Conservation (phyloP, 768 basidiomycete genomes). For the Tylopilus vinaceipallidus region DNA sequence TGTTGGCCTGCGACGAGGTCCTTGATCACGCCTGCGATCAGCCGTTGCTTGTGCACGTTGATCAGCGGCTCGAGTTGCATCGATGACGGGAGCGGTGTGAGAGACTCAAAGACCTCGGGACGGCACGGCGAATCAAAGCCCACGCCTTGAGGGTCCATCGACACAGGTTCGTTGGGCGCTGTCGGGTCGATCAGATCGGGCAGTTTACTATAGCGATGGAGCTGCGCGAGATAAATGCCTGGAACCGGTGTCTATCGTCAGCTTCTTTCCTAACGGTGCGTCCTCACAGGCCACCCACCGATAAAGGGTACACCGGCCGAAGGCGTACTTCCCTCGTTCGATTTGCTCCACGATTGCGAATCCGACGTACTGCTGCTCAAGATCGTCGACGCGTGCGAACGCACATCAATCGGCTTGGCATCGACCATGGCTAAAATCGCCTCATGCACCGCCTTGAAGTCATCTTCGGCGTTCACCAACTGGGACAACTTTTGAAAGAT, state of each 20-base stretch:
- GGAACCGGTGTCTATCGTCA: slow-evolving; percentile 3
- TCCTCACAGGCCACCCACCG: slow-evolving; percentile 43
- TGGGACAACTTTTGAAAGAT: slow-evolving; percentile 70
- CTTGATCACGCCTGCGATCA: slow-evolving; percentile 80
- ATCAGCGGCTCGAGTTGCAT: slow-evolving; percentile 84
- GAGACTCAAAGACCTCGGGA: slow-evolving; percentile 75
- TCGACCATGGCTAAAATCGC: slow-evolving; percentile 64
- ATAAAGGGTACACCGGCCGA: slow-evolving; percentile 80
- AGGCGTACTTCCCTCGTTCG: slow-evolving; percentile 43
- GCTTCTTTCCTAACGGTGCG: not conserved
- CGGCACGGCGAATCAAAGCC: slow-evolving; percentile 69
- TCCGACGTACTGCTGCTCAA: slow-evolving; percentile 46
- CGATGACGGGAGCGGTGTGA: slow-evolving; percentile 68
- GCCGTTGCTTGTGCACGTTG: slow-evolving; percentile 85
- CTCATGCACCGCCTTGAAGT: slow-evolving; percentile 74
- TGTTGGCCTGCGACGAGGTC: slow-evolving; percentile 80
- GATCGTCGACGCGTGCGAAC: slow-evolving; percentile 53
- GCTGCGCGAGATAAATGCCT: slow-evolving; percentile 78
- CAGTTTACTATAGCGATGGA: slow-evolving; percentile 60
- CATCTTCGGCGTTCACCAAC: slow-evolving; percentile 60
- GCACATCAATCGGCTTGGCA: slow-evolving; percentile 55
- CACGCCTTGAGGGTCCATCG: slow-evolving; percentile 58
- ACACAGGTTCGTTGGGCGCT: slow-evolving; percentile 65
- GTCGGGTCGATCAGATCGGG: slow-evolving; percentile 86
- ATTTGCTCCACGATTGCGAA: slow-evolving; percentile 36